Evolutionary conservation across 768 basidiomycete species (phyloP).

Genomic region (Mycena sanguinolenta): DNA sequence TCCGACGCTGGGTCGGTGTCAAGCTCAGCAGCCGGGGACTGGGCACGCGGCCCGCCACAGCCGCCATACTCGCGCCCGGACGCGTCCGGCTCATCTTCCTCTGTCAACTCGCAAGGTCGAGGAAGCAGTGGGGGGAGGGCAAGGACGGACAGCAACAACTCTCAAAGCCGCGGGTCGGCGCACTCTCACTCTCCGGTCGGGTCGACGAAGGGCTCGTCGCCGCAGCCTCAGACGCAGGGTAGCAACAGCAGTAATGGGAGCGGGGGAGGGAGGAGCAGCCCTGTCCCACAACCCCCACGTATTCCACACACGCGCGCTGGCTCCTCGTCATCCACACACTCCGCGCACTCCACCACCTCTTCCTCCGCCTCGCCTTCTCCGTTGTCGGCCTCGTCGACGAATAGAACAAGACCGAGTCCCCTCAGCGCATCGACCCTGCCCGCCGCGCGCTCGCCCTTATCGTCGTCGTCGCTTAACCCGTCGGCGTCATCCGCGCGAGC

Average conservation of each 20-base stretch:
- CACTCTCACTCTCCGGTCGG: constrained; percentile 46
- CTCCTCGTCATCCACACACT: constrained; percentile 34
- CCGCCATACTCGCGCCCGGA: constrained; percentile 87
- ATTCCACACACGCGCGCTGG: constrained; percentile 47
- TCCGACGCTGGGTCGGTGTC: constrained; percentile 42
- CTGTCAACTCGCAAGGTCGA: constrained; percentile 77
- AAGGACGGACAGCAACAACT: constrained; percentile 81
- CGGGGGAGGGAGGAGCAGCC: background rate
- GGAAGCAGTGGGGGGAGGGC: no score
- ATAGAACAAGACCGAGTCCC: constrained; percentile 44
- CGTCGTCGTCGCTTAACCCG: constrained; percentile 28
- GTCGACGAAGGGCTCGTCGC: constrained; percentile 46
- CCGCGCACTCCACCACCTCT: constrained; percentile 45
- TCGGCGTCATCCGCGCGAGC: constrained; percentile 45
- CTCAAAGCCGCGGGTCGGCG: constrained; percentile 61
- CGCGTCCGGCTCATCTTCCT: constrained; percentile 83
- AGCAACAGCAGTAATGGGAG: background rate
- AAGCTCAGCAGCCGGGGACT: constrained; percentile 64
- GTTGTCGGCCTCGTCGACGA: background rate
- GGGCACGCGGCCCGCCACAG: constrained; percentile 65
- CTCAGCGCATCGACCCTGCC: constrained; percentile 47
- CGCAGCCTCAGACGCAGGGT: no score
- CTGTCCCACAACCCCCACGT: constrained; percentile 44
- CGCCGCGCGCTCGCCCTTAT: constrained; percentile 20
- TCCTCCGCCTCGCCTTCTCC: constrained; percentile 40